Conservation (phyloP, 108 stramenopile species). For the Licmophora abbreviata region DNA sequence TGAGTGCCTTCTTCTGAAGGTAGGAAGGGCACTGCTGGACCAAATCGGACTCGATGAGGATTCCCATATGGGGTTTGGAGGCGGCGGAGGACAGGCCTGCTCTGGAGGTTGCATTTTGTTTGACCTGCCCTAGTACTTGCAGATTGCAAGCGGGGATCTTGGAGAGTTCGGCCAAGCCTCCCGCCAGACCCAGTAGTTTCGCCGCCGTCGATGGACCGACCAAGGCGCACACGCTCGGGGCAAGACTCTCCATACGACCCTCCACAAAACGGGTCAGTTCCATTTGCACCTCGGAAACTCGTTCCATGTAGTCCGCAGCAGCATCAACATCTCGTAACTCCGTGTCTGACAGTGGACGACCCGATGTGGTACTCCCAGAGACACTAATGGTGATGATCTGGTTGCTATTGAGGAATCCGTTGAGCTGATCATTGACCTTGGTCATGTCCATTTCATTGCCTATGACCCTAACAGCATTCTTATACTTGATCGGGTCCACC, state of each 20-base stretch:
- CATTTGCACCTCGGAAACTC: conserved; percentile 32
- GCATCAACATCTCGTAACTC: conserved; percentile 44
- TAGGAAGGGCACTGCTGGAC: conserved; percentile 53
- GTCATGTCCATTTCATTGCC: conserved; percentile 90
- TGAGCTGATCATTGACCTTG: conserved; percentile 49
- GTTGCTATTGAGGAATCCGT: conserved; percentile 60
- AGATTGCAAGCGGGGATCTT: conserved; percentile 83
- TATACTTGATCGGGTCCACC: conserved; percentile 76
- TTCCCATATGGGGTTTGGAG: conserved; percentile 64
- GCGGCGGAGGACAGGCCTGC: conserved; percentile 16
- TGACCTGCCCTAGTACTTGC: conserved; percentile 55
- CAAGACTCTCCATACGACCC: conserved; percentile 53
- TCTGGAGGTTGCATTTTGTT: conserved; percentile 27
- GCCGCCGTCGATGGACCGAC: conserved; percentile 83
- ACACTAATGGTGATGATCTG: conserved; percentile 92
- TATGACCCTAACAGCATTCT: conserved; percentile 75
- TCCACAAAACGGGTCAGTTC: conserved; percentile 71
- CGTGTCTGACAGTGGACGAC: conserved; percentile 38
- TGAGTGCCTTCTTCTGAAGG: conserved; percentile 76
- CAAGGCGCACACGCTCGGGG: conserved; percentile 64
- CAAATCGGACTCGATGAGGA: conserved; percentile 78
- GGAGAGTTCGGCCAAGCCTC: conserved; percentile 82
- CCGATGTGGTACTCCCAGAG: conserved; percentile 80
- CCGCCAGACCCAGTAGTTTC: conserved; percentile 79
- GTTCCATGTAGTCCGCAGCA: conserved; percentile 48